Conservation (phyloP, 2,329 filamentous ascomycete species). For the Truncatella angustata region DNA sequence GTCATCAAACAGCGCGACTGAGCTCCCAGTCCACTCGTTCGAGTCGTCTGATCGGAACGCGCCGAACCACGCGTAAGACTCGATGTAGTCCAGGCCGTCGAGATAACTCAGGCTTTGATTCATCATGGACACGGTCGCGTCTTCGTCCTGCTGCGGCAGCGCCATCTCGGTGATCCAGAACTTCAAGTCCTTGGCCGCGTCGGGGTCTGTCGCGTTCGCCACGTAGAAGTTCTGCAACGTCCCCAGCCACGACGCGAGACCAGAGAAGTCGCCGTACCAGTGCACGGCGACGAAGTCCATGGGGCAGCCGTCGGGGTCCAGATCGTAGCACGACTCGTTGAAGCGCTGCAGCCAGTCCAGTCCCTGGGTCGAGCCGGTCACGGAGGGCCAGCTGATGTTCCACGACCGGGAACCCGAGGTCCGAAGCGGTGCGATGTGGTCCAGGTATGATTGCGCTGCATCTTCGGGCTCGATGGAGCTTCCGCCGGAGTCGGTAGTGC, state of each 20-base stretch:
- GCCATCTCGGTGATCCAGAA: conserved; percentile 42
- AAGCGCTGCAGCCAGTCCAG: conserved; percentile 38
- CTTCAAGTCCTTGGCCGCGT: conserved; percentile 14
- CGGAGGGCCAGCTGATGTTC: conserved; percentile 39
- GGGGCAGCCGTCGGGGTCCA: conserved; percentile 35
- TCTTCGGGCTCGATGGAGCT: conserved; percentile 36
- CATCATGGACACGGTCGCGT: conserved; percentile 37
- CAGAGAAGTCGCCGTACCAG: conserved; percentile 37
- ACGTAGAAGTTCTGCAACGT: conserved; percentile 36
- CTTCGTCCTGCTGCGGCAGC: conserved; percentile 31
- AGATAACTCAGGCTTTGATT: conserved; percentile 35
- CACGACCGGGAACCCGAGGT: conserved; percentile 22
- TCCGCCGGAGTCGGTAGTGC: conserved; percentile 35
- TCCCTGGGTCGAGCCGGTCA: conserved; percentile 36
- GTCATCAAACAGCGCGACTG: conserved; percentile 34
- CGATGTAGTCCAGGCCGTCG: conserved; percentile 31
- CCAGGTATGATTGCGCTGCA: conserved; percentile 36
- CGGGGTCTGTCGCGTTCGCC: conserved; percentile 13
- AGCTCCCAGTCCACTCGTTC: conserved; percentile 37
- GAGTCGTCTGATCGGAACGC: conserved; percentile 35
- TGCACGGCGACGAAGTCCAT: conserved; percentile 40
- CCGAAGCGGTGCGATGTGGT: conserved; percentile 34
- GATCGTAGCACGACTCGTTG: conserved; percentile 37
- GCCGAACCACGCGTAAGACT: conserved; percentile 41
- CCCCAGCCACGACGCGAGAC: conserved; percentile 33